phyloP scores from a whole-genome alignment of 306 rosid species.

The Medicago ruthenica region DNA sequence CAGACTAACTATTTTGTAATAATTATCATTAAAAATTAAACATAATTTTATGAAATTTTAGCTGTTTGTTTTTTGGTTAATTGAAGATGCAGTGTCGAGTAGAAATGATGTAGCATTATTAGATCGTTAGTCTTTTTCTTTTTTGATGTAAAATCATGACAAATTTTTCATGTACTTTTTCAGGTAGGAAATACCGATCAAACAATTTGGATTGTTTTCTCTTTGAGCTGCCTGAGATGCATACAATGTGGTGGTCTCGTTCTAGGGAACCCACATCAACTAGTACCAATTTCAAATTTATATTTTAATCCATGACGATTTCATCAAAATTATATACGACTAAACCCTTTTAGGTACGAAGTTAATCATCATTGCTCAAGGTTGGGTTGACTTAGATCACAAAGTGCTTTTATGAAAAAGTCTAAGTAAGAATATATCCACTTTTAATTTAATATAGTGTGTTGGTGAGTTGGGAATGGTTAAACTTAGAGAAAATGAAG shows the following conservation, averaged over 20 bases:
- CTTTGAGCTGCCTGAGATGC: not conserved
- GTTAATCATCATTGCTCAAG: not conserved
- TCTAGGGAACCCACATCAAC: not conserved
- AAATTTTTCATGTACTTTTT: not conserved
- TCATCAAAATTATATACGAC: not conserved
- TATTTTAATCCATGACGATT: not conserved
- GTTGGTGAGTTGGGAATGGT: too few species aligned
- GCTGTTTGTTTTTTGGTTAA: not conserved
- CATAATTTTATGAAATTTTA: not conserved
- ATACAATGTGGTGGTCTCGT: conserved; percentile 18
- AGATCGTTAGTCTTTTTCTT: too few species aligned
- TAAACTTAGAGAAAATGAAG: too few species aligned
- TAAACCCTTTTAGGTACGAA: too few species aligned
- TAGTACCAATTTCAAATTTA: not conserved
- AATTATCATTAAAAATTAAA: not conserved
- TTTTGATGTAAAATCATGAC: not conserved
- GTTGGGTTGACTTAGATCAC: not conserved
- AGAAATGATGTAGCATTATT: not conserved
- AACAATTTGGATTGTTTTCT: not conserved
- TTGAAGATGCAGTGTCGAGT: not conserved
- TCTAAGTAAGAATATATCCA: too few species aligned
- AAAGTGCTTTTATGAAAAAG: too few species aligned
- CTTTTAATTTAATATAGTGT: too few species aligned
- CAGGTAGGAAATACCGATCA: not conserved
- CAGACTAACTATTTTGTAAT: not conserved